Base-by-base conservation (phyloP, 495 filamentous ascomycete species). In the Cetradonia linearis region DNA sequence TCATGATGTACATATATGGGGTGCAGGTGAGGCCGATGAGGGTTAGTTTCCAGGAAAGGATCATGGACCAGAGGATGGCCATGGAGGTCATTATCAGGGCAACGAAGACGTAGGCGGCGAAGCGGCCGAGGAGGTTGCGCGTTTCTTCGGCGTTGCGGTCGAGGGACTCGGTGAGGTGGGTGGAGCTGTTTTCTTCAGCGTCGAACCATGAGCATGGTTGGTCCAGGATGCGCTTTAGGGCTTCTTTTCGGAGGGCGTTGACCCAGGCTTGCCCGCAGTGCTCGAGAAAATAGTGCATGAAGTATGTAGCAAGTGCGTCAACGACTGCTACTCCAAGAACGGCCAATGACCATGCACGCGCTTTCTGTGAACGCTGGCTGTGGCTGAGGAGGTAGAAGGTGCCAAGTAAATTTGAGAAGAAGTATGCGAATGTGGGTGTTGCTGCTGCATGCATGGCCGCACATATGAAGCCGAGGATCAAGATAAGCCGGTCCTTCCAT, bases 151-250 rank as follows among this genome's bases (percentile, higher is more conserved):
- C 88, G 66, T 92, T 86, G 53, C 88, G 79, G 65, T 93, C 88
- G 5, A 96, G 79, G 55, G 81, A 86, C 56, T 87, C 81, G 0
- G 75, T 80, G 18, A 98, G 77, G 34, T 77, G 72, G 7, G 74
- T 71, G 2, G 86, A 71, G 0, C 75, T 79, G 71, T 96, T 88
- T 42, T 73, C 75, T 3, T 85, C 76, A 28, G 80, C 73, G 61
- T 90, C 87, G 65, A 96, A 96, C 86, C 89, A 98, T n/a, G 78
- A 69, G 62, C 79, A 82, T 14, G 91, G 89, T 69, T 97, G 93
- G 40, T 80, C 77, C 10, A 98, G 74, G 18, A 96, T 79, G 3
- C 82, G 81, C 58, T 76, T 74, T 54, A 96, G 76, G 5, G 88
- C 83, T 70, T 81, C 77, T 18, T 78, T 76, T 1, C 91, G 84